These are phyloP conservation scores for Neurospora sp. DNA, from an alignment of 495 filamentous ascomycete genomes.

Conservation along the genomic window DNA sequence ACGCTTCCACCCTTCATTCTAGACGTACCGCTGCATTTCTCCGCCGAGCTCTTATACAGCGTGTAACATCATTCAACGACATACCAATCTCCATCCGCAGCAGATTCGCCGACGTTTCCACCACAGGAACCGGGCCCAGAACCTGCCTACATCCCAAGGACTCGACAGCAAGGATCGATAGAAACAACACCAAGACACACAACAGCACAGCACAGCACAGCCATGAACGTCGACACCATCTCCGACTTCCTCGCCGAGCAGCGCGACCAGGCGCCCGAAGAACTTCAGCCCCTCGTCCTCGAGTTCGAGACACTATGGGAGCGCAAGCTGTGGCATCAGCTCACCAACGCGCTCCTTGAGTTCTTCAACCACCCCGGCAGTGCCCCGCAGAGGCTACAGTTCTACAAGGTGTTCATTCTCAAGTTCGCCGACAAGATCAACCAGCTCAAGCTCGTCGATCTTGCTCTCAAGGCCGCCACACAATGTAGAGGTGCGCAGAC, in stretches of 20 bases:
- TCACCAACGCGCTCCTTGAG: constrained; percentile 78
- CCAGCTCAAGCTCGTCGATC: constrained; percentile 86
- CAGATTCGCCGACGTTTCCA: background rate
- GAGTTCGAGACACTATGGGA: constrained; percentile 97
- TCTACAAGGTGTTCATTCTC: constrained; percentile 91
- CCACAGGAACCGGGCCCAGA: background rate
- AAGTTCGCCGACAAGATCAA: constrained; percentile 98
- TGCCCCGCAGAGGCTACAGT: constrained; percentile 68
- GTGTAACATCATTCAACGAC: background rate
- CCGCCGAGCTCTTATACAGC: background rate
- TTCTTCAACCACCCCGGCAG: constrained; percentile 81
- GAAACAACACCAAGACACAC: background rate
- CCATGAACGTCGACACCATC: constrained; percentile 78
- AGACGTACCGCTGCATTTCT: background rate
- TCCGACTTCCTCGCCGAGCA: constrained; percentile 84
- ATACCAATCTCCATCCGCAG: background rate
- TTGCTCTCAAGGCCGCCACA: constrained; percentile 76
- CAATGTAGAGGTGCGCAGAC: constrained; percentile 64
- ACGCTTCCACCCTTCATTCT: background rate
- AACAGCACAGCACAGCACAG: constrained; percentile 1
- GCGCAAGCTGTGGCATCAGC: constrained; percentile 97
- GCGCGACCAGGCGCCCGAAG: constrained; percentile 73
- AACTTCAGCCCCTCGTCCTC: constrained; percentile 79
- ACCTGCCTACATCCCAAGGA: background rate
- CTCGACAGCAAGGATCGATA: background rate